A percentile compares a stretch with the other conserved stretches of the same genome.
phyloP scores from a whole-genome alignment of 768 basidiomycete genomes.

The Collybia sp. region DNA sequence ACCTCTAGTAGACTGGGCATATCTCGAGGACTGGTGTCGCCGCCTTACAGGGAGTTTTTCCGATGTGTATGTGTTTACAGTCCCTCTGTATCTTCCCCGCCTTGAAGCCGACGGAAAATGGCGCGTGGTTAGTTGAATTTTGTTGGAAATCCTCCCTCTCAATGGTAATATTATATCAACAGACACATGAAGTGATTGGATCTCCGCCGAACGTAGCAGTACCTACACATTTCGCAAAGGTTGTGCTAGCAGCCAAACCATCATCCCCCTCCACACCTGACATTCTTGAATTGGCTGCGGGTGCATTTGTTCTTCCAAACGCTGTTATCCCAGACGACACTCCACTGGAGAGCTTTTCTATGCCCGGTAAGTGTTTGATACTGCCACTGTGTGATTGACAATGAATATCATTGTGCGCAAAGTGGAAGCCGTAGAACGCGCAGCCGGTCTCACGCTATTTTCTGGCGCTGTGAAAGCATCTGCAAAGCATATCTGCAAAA shows the following conservation, averaged over 20 bases:
- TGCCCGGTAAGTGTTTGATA: constrained; percentile 55
- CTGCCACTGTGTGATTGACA: background rate
- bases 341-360: constrained; percentile 74
- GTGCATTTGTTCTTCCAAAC: constrained; percentile 96
- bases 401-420: background rate
- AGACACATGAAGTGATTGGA: constrained; percentile 96
- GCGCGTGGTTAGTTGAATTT: constrained; percentile 69
- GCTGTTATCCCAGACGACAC: constrained; percentile 85
- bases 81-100: constrained; percentile 93
- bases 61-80: constrained; percentile 96
- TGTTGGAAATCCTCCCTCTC: too few relatives aligned
- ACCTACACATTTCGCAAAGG: constrained; percentile 98
- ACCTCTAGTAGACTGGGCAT: constrained; percentile 79
- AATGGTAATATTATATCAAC: background rate
- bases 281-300: constrained; percentile 73
- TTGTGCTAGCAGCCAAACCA: constrained; percentile 76
- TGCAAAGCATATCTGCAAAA: constrained; percentile 85
- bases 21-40: constrained; percentile 93
- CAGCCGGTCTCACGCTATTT: constrained; percentile 85
- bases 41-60: constrained; percentile 81
- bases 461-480: constrained; percentile 69
- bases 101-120: constrained; percentile 88
- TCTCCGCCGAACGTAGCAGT: constrained; percentile 86
- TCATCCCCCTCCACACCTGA: constrained; percentile 69
- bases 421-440: constrained; percentile 93